phyloP scores from a whole-genome alignment of 306 rosid genomes.

The Adenanthera pavonina region DNA sequence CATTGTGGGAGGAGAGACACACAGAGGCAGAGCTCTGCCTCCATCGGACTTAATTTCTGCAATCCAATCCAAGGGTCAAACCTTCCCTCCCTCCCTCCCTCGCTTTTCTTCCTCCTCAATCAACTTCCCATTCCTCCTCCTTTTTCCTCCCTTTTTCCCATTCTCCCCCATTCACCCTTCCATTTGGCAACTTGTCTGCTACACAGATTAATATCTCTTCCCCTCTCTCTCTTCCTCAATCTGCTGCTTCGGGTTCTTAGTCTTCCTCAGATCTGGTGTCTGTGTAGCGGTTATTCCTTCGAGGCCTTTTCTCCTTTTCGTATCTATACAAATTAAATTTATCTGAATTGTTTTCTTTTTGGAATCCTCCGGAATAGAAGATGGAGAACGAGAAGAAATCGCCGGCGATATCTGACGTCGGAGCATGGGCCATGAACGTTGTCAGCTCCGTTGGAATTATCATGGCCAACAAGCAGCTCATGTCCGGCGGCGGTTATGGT shows the following conservation, averaged over 20 bases:
- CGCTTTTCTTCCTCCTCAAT: conserved; percentile 37
- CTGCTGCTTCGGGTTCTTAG: not conserved
- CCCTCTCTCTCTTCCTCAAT: not conserved
- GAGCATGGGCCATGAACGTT: conserved; percentile 94
- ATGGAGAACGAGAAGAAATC: conserved; percentile 85
- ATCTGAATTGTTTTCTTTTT: conserved; percentile 8
- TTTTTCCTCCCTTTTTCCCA: not conserved
- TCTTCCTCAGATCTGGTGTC: conserved; percentile 42
- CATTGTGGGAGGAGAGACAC: conserved; percentile 35
- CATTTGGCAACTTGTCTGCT: not conserved
- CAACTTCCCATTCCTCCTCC: not conserved
- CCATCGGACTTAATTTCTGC: not conserved
- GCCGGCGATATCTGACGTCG: conserved; percentile 67
- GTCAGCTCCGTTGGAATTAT: conserved; percentile 90
- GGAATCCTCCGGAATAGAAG: conserved; percentile 12
- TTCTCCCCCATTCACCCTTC: not conserved
- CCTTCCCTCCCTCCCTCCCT: conserved; percentile 40
- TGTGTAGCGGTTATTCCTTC: conserved; percentile 3
- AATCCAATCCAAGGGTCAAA: conserved; percentile 6
- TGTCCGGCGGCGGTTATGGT: conserved; percentile 78
- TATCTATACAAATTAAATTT: not conserved
- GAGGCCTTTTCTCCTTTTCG: not conserved
- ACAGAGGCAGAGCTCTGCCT: conserved; percentile 15
- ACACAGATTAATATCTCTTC: not conserved
- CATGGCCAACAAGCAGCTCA: conserved; percentile 93